Evolutionary conservation across 225 moss, liverwort and hornwort genomes (phyloP).

Genomic region (Thuidium tamariscinum): DNA sequence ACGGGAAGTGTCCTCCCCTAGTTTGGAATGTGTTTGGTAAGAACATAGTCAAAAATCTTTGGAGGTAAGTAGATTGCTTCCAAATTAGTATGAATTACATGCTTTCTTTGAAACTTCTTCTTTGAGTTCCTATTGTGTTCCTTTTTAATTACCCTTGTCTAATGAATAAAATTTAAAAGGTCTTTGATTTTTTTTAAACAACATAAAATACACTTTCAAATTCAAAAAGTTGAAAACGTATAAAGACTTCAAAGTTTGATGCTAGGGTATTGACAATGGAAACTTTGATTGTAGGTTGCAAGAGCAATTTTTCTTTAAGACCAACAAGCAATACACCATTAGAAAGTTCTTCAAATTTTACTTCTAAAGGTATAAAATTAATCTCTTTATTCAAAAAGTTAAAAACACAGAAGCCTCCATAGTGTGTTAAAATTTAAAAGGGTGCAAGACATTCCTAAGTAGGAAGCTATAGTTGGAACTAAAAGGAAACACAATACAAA

Average conservation of each 20-base stretch:
- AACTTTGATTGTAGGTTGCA: not conserved
- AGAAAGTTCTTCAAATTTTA: not conserved
- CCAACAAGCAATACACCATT: fast-evolving
- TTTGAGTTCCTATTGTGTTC: not conserved
- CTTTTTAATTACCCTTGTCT: too few species aligned
- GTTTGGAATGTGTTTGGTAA: too few species aligned
- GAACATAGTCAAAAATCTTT: too few species aligned
- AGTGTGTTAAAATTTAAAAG: fast-evolving
- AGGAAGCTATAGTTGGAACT: fast-evolving
- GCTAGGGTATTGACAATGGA: not conserved
- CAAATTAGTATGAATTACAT: not conserved
- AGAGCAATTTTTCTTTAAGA: not conserved
- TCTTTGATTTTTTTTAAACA: not conserved
- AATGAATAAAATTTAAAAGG: too few species aligned
- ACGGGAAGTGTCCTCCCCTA: too few species aligned
- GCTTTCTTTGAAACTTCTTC: not conserved
- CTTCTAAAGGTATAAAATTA: fast-evolving
- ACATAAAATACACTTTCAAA: too few species aligned
- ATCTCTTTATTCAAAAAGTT: not conserved
- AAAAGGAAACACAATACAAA: not conserved
- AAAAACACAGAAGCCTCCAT: not conserved
- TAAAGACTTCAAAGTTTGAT: not conserved
- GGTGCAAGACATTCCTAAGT: fast-evolving
- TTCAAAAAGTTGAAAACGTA: not conserved
- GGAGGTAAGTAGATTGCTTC: not conserved